Evolutionary conservation across 768 basidiomycete species (phyloP).

Genomic region (Podaxis carcinomalis): DNA sequence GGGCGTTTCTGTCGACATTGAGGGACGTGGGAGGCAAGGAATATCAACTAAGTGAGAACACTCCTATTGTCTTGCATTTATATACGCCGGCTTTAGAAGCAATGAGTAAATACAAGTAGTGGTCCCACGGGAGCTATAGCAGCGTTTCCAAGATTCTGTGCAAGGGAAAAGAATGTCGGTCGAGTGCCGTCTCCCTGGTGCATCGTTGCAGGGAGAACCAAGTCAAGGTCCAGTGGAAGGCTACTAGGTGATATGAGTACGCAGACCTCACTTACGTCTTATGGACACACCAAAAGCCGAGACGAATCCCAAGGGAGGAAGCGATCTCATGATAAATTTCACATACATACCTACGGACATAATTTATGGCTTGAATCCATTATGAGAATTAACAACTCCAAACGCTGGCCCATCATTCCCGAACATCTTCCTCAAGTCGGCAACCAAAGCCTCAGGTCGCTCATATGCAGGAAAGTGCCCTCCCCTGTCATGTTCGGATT

Average conservation of each 20-base stretch:
- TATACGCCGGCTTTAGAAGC: not conserved
- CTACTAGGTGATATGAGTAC: too few species aligned
- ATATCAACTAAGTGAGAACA: not conserved
- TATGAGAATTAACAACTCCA: conserved; percentile 40
- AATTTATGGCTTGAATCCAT: conserved; percentile 26
- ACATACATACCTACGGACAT: not conserved
- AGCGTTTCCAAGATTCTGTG: not conserved
- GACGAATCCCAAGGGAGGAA: too few species aligned
- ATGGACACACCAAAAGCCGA: too few species aligned
- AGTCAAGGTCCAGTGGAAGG: too few species aligned
- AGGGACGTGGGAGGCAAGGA: not conserved
- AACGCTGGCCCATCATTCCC: conserved; percentile 45
- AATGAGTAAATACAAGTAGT: not conserved
- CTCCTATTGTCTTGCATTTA: not conserved
- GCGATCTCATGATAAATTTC: too few species aligned
- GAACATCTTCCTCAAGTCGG: conserved; percentile 54
- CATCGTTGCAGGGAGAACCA: too few species aligned
- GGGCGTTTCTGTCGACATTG: conserved; percentile 22
- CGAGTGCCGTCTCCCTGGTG: too few species aligned
- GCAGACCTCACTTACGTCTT: too few species aligned
- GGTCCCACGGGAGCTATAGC: not conserved
- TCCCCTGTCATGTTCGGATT: conserved; percentile 42
- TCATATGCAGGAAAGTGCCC: conserved; percentile 61
- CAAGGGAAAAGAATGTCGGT: too few species aligned
- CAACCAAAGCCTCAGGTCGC: conserved; percentile 40